Evolutionary conservation across 2,329 filamentous ascomycete genomes (phyloP).

Genomic region (Clonostachys solani): DNA sequence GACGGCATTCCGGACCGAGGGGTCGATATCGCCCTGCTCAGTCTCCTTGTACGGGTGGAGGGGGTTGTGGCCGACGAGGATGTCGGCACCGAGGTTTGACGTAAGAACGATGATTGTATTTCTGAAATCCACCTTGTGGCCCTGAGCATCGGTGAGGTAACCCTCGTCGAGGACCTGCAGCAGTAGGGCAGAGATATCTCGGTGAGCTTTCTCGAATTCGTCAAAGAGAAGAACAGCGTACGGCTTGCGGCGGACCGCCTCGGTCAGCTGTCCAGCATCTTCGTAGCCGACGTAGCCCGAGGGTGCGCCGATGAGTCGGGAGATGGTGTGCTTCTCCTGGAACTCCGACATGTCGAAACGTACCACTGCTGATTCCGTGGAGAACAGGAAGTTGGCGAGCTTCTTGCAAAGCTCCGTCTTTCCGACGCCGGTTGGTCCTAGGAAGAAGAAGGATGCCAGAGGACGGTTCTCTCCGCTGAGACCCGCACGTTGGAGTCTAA

Average conservation of each 20-base stretch:
- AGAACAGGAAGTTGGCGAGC: constrained; percentile 89
- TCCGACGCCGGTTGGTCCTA: constrained; percentile 92
- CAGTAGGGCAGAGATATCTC: constrained; percentile 87
- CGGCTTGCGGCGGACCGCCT: constrained; percentile 90
- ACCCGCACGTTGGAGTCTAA: constrained; percentile 89
- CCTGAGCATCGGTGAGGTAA: constrained; percentile 91
- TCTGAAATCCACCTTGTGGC: constrained; percentile 93
- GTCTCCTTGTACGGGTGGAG: constrained; percentile 60
- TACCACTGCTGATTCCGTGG: constrained; percentile 83
- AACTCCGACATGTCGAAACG: constrained; percentile 98
- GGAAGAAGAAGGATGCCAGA: constrained; percentile 93
- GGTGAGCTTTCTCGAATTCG: constrained; percentile 96
- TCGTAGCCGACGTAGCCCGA: constrained; percentile 97
- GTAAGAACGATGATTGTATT: constrained; percentile 97
- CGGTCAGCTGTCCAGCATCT: constrained; percentile 91
- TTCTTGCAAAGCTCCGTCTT: constrained; percentile 98
- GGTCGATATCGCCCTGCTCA: constrained; percentile 64
- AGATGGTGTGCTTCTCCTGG: constrained; percentile 95
- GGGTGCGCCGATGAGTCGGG: constrained; percentile 84
- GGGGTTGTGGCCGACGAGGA: constrained; percentile 73
- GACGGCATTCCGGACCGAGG: constrained; percentile 71
- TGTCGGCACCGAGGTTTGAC: constrained; percentile 89
- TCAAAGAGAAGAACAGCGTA: constrained; percentile 95
- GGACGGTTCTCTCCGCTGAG: constrained; percentile 89
- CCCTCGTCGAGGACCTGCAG: constrained; percentile 95